These are phyloP conservation scores for Lathyrus tuberosus DNA, from an alignment of 306 rosid species.

Conservation along the genomic window DNA sequence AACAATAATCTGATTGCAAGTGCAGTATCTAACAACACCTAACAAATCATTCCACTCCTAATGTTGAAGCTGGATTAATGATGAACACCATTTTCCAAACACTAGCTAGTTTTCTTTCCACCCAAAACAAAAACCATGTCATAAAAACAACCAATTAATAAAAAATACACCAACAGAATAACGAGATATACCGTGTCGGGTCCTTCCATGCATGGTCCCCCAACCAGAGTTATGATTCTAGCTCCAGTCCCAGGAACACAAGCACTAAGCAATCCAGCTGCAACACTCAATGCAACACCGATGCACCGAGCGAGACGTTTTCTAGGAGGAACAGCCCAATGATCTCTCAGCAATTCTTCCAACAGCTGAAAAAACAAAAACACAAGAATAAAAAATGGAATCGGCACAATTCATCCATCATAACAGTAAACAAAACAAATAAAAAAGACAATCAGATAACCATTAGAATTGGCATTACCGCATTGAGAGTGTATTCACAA, in stretches of 20 bases:
- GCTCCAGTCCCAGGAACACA: constrained; percentile 92
- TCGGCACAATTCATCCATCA: not conserved
- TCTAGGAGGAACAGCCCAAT: constrained; percentile 87
- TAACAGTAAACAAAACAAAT: not conserved
- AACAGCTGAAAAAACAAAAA: constrained; percentile 61
- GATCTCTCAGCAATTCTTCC: constrained; percentile 91
- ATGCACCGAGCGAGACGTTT: constrained; percentile 81
- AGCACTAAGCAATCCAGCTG: constrained; percentile 89
- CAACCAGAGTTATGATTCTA: constrained; percentile 88
- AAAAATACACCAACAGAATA: not conserved
- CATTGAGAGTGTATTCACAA: constrained; percentile 80
- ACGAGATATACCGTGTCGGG: constrained; percentile 78
- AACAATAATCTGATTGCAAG: constrained; percentile 9
- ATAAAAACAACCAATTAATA: constrained; percentile 12
- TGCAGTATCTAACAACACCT: constrained; percentile 19
- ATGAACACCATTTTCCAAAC: not conserved
- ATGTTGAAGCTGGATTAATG: not conserved
- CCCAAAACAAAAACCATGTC: not conserved
- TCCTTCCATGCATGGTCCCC: constrained; percentile 98
- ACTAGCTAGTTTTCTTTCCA: not conserved
- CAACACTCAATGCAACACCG: constrained; percentile 89
- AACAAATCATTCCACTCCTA: constrained; percentile 11
- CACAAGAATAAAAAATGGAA: constrained; percentile 13
- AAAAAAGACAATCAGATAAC: too few species aligned
- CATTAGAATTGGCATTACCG: constrained; percentile 34